These are phyloP conservation scores for Nicotiana tabacum DNA, from an alignment of 257 asterid species.

Conservation along the genomic window DNA sequence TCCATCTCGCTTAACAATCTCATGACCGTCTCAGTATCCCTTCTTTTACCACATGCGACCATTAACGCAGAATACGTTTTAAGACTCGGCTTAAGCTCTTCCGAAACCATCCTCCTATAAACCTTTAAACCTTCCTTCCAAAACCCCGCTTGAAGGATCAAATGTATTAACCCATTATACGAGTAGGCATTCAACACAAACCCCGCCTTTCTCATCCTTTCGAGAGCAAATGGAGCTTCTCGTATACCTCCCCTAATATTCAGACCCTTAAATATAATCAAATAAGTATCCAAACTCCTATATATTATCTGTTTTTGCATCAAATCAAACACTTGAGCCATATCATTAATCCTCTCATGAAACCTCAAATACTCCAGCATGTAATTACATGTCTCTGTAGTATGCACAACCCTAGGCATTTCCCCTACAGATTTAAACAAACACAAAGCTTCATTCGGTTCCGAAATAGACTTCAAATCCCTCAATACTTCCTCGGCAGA, in stretches of 20 bases:
- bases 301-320: conserved; percentile 87
- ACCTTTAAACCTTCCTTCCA: conserved; percentile 59
- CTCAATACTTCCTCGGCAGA: conserved; percentile 60
- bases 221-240: conserved; percentile 69
- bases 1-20: conserved; percentile 80
- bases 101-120: conserved; percentile 72
- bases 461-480: conserved; percentile 50
- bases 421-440: conserved; percentile 52
- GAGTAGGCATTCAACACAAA: conserved; percentile 83
- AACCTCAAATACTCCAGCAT: conserved; percentile 80
- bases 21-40: conserved; percentile 75
- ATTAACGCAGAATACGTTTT: conserved; percentile 90
- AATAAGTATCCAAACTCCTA: conserved; percentile 70
- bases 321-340: conserved; percentile 76
- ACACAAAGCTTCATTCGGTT: conserved; percentile 44
- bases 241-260: conserved; percentile 68
- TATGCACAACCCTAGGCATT: conserved; percentile 61
- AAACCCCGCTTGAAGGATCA: conserved; percentile 77
- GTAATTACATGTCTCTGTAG: conserved; percentile 78
- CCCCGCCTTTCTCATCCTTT: conserved; percentile 60
- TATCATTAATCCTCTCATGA: conserved; percentile 50
- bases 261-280: conserved; percentile 66
- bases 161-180: conserved; percentile 87
- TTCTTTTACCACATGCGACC: conserved; percentile 88
- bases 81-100: conserved; percentile 81